Evolutionary conservation across 352 stramenopile species (phyloP), one percentile per base, ranked within the genome.

Genomic region (Phytophthora cactorum): DNA sequence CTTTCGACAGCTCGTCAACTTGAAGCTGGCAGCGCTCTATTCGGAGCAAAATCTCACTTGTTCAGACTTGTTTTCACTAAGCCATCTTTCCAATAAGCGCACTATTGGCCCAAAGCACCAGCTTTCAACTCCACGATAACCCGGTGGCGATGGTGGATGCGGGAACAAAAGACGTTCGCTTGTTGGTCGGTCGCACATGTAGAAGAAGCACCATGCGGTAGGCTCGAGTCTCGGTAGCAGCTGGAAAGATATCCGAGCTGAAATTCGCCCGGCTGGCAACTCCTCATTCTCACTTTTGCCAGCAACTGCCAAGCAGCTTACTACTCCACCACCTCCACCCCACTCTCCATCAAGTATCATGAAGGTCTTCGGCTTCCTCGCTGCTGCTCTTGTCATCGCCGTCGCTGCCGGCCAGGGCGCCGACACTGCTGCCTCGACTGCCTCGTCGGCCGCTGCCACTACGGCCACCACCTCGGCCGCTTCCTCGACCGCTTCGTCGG

Each of bases 331-430:
- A 29, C 52, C 44, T 27, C 17, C 44, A 28, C 44, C 44, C 44
- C 44, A 46, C 36, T 32, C 52, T 28, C 41, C 45, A 55, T 53
- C 50, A 59, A 78, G 52, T 63, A 77, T 67, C 64, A 77, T 81
- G 74, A 78, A 81, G 67, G 52, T 75, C 47, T 81, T 81, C 70
- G 54, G 68, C 28, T 70, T 79, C 71, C 60, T 79, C 56, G 67
- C 74, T 72, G 67, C 70, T 77, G 74, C 70, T 75, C 52, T 81
- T 49, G 49, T 75, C 67, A 66, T 81, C 55, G 74, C 68, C 44
- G 54, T 72, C 60, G 63, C 60, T 57, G 57, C 59, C 46, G 74
- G 28, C 39, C 67, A 79, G 52, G 68, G 70, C 43, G 53, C 63
- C 2, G 12, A 47, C 44, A 61, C 69, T 5, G 44, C 63, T 12